Evolutionary conservation across 768 basidiomycete species (phyloP).

Genomic region (Boletellus ananiceps): DNA sequence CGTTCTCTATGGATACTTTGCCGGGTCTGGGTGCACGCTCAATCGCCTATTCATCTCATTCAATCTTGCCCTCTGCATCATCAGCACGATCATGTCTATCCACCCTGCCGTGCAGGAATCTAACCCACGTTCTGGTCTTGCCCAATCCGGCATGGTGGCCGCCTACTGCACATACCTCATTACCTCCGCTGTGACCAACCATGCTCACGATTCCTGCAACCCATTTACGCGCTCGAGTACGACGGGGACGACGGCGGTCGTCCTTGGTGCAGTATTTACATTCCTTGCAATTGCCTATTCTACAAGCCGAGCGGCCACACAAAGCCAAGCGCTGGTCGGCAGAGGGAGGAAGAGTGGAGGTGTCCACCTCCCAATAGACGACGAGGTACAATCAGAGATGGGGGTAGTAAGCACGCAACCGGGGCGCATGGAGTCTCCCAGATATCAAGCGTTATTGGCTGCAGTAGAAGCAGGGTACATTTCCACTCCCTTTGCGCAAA

Average conservation of each 20-base stretch:
- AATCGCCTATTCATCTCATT: slow-evolving; percentile 98
- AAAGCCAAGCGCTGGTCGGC: slow-evolving; percentile 86
- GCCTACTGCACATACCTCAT: slow-evolving; percentile 96
- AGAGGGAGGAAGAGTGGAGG: slow-evolving; percentile 57
- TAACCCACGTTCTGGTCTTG: slow-evolving; percentile 92
- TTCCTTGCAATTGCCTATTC: slow-evolving; percentile 99
- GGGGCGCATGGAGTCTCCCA: slow-evolving; percentile 73
- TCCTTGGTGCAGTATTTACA: slow-evolving; percentile 91
- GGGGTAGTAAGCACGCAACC: slow-evolving; percentile 82
- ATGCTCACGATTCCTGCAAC: slow-evolving; percentile 83
- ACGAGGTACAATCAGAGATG: slow-evolving; percentile 58
- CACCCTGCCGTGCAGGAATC: slow-evolving; percentile 85
- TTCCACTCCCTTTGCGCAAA: slow-evolving; percentile 15
- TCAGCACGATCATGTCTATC: slow-evolving; percentile 79
- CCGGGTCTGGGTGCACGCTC: slow-evolving; percentile 77
- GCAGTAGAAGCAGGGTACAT: slow-evolving; percentile 91
- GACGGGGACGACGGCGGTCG: slow-evolving; percentile 79
- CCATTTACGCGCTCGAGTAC: slow-evolving; percentile 68
- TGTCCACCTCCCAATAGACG: slow-evolving; percentile 58
- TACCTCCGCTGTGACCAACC: slow-evolving; percentile 90
- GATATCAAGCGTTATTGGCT: slow-evolving; percentile 91
- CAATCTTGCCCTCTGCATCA: slow-evolving; percentile 77
- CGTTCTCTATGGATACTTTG: slow-evolving; percentile 89
- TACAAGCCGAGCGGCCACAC: slow-evolving; percentile 92
- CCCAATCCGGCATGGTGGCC: slow-evolving; percentile 95